Base-by-base conservation (phyloP, 1,284 basidiomycete species). In the Agaricales sp. region DNA sequence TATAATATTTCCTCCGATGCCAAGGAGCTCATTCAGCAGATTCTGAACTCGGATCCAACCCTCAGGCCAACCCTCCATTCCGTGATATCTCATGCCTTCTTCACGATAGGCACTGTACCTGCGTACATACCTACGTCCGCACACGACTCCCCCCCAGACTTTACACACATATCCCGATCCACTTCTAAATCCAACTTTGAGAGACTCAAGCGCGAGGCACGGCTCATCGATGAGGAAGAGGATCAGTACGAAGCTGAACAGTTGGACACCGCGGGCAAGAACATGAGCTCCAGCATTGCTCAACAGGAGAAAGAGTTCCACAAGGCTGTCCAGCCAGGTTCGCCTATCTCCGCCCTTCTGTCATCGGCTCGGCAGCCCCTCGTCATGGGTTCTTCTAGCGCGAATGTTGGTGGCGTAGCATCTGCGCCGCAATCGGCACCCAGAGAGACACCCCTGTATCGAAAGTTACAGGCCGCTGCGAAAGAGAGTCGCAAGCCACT, bases 281-380 rank as follows among this genome's bases (percentile, higher is more conserved):
- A 67, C 19, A 68, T 72, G 35, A 77, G 74, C 2, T 75, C 74
- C 3, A 82, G 71, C 47, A 82, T 89, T 11, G 30, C 84, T 3
- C 87, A 92, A 58, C 90, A 94, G 63, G 94, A 99, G 75, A 83
- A 87, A 60, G 94, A 97, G 65, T 95, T 96, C 79, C 84, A 92
- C 68, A 85, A 87, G 58, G 96, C 93, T 1, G 89, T 98, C 2
- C 89, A 94, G 61, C 96, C 95, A 2, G 92, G 91, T 47, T 90
- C 85, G 55, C 95, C 96, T 0, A 95, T 99, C 53, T 92, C 91
- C 18, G 91, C 90, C 3, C 71, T 99, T 48, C 78, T 99, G 59
- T 87, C 77, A 56, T 92, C 90, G 0, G 93, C 93, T 1, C 75
- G 87, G 45, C 88, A 93, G 62, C 93, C 93, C 0, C 74, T 95